These are phyloP conservation scores for Perkinsus chesapeaki DNA, from an alignment of 169 alveolate species.

Conservation along the genomic window DNA sequence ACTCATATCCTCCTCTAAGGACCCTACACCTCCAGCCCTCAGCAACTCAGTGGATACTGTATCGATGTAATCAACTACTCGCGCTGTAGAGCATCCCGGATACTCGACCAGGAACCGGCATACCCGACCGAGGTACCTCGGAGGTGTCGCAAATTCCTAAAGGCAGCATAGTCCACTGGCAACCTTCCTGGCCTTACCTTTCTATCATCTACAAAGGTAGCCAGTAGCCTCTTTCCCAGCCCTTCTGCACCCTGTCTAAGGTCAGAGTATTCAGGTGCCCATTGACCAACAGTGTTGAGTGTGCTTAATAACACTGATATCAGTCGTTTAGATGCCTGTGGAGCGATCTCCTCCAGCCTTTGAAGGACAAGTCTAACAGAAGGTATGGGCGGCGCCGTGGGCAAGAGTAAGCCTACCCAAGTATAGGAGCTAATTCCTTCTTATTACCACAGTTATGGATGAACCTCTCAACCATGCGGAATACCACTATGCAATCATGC, in stretches of 20 bases:
- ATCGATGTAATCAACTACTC: background rate
- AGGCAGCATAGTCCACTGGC: background rate
- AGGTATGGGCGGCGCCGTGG: background rate
- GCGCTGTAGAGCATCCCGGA: background rate
- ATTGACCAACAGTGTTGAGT: background rate
- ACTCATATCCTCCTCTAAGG: background rate
- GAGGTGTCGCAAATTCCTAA: background rate
- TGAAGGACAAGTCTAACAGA: background rate
- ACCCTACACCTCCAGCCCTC: background rate
- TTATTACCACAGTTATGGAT: background rate
- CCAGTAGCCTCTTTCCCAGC: background rate
- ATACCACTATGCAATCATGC: background rate
- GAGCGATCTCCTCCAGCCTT: background rate
- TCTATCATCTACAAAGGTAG: background rate
- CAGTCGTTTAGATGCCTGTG: background rate
- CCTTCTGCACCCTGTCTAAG: background rate
- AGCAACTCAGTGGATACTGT: background rate
- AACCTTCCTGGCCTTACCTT: background rate
- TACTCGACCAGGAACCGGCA: background rate
- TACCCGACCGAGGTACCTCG: background rate
- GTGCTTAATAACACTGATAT: background rate
- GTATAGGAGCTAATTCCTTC: background rate
- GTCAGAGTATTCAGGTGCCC: background rate
- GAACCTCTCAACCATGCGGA: background rate
- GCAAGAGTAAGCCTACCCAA: background rate